Base-by-base conservation (phyloP, 768 basidiomycete genomes). In the Hemileccinum rubropunctum region DNA sequence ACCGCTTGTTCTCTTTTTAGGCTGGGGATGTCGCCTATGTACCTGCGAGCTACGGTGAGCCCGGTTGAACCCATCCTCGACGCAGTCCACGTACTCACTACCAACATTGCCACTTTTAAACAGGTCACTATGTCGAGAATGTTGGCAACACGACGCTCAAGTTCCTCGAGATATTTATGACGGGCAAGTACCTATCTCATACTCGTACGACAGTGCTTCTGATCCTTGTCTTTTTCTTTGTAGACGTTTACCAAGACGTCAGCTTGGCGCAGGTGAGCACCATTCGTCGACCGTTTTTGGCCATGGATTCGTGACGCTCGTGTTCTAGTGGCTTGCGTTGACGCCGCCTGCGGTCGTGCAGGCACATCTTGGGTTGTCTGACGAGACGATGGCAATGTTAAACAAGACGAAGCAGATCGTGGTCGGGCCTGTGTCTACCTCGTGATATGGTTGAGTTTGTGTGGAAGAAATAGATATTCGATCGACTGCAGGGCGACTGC, bases 101-200 rank as follows among this genome's bases (percentile, higher is more conserved):
- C 42, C 41, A 9, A 51, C 7, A 17, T 21, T 12, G 5, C 18
- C 18, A 21, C 8, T 30, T 18, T 32, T 3, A 6, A 1, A 26
- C 37, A 75, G 75, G 77, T 4, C 79, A 81, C 51, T 81, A 79
- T 41, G 73, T 81, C 6, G 80, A 81, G 59, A 80, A 80, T 50
- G 76, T 67, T 7, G 76, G 79, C 28, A 77, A 79, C 50, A 71
- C 71, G 12, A 76, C 78, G 4, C 58, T 80, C 18, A 69, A 60
- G 51, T 79, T 70, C 58, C 66, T 79, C 33, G 77, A 80, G 56
- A 73, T 80, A 36, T 77, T 78, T 63, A 74, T 71, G 27, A 63
- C 77, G 2, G 64, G 72, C 68, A 56, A 52, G 52, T 52, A 27
- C n/a, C 15, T 32, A n/a, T 10, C 23, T 18, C 3, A 18, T 18